phyloP scores from a whole-genome alignment of 1,284 basidiomycete species.

The Tylopilus sp. region DNA sequence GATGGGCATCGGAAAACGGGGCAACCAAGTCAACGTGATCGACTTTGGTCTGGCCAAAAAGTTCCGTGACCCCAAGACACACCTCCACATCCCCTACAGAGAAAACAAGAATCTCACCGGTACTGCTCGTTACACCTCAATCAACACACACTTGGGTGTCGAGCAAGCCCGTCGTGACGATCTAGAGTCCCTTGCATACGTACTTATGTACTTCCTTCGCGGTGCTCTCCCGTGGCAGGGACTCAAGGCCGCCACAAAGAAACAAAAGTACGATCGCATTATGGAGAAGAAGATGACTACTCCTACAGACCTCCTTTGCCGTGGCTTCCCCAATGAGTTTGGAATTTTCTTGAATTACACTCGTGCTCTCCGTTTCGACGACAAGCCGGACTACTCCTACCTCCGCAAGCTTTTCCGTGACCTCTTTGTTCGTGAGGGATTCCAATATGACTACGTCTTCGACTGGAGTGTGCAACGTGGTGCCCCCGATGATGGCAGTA shows the following conservation, averaged over 20 bases:
- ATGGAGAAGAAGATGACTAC: conserved; percentile 99
- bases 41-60: conserved; percentile 99
- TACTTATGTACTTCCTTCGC: conserved; percentile 98
- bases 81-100: conserved; percentile 98
- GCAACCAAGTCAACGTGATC: conserved; percentile 99
- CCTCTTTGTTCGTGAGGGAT: conserved; percentile 94
- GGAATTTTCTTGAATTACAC: conserved; percentile 98
- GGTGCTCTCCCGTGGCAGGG: conserved; percentile 97
- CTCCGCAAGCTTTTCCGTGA: conserved; percentile 97
- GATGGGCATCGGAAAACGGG: conserved; percentile 99
- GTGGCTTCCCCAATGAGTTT: conserved; percentile 96
- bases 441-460: conserved; percentile 97
- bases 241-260: conserved; percentile 97
- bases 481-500: conserved; percentile 60
- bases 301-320: conserved; percentile 92
- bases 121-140: conserved; percentile 98
- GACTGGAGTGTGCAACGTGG: conserved; percentile 92
- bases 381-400: conserved; percentile 98
- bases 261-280: conserved; percentile 99
- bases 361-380: conserved; percentile 93
- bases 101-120: conserved; percentile 99
- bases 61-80: conserved; percentile 99
- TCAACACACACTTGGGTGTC: conserved; percentile 98
- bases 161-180: conserved; percentile 96
- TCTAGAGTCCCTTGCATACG: conserved; percentile 93